Base-by-base conservation (phyloP, 2,329 filamentous ascomycete genomes). In the Curvularia sp. region DNA sequence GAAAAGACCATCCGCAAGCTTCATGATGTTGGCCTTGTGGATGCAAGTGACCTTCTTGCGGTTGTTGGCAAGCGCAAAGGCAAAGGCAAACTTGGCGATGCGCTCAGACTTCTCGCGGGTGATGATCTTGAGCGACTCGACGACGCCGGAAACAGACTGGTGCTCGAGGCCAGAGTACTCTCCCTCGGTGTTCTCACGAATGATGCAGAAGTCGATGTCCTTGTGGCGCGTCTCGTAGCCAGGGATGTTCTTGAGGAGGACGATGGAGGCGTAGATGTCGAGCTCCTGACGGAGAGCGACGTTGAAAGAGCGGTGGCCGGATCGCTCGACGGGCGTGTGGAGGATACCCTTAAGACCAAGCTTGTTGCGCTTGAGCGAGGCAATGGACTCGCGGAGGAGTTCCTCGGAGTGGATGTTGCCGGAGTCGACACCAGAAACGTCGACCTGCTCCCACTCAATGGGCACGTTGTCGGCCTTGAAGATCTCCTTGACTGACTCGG, bases 11-110 rank as follows among this genome's bases (percentile, higher is more conserved):
- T 99, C 95, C 79, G 93, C 94, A 59, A 99, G 87, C 87, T 99
- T 99, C 95, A 99, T 99, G 84, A 99, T 99, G 87, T 99, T 99
- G 82, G 95, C 95, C 87, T 99, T 99, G 90, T 99, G 95, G 78
- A 99, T 98, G 84, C 94, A 97, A 69, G 95, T 98, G 57, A 99
- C 92, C 90, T 98, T 98, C 86, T 96, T 94, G 79, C 95, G 89
- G 87, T 96, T 94, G 87, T 99, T 99, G 81, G 95, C 95, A 58
- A 98, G 89, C 59, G 95, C 95, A 77, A 99, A 99, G 78, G 91
- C 90, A 80, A 98, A 98, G 68, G 95, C 95, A 78, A 99, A 99
- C 83, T 97, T 97, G 83, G 94, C 92, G 76, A 99, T 99, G 78
- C 95, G 92, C 88, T 99, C 95, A 55, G 93, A 97, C 87, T 99